phyloP scores from a whole-genome alignment of 2,329 filamentous ascomycete genomes.

The Penicillium thymicola region DNA sequence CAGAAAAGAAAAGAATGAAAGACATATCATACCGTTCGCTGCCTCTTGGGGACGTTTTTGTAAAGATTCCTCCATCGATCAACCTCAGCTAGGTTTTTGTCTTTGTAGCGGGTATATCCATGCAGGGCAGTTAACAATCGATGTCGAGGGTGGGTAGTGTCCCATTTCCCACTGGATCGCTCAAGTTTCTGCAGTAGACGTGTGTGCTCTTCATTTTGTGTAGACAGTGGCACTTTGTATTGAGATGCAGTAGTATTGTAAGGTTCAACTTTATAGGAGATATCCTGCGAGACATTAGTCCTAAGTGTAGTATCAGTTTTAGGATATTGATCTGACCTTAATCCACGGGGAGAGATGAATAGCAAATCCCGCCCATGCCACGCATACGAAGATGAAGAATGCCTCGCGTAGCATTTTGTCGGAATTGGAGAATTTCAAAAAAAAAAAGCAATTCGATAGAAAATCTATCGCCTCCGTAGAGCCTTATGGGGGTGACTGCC shows the following conservation, averaged over 20 bases:
- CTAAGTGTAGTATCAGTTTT: no score
- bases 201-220: conserved; percentile 8
- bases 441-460: neutral
- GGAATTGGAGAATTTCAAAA: neutral
- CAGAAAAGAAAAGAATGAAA: neutral
- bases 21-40: conserved; percentile 13
- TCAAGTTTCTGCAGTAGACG: conserved; percentile 18
- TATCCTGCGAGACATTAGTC: neutral
- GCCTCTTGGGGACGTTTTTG: conserved; percentile 18
- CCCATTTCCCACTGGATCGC: conserved; percentile 14
- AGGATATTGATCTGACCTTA: neutral
- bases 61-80: conserved; percentile 23
- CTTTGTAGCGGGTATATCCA: conserved; percentile 25
- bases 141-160: conserved; percentile 25
- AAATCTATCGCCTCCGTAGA: neutral
- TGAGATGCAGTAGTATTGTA: neutral
- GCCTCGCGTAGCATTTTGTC: neutral
- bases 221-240: neutral
- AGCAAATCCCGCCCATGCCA: conserved; percentile 1
- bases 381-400: neutral
- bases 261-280: neutral
- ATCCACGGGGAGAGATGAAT: neutral
- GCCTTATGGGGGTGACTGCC: neutral
- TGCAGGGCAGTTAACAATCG: conserved; percentile 27
- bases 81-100: conserved; percentile 18